phyloP scores from a whole-genome alignment of 192 early-diverging fungal genomes.

The Spizellomyces punctatus region DNA sequence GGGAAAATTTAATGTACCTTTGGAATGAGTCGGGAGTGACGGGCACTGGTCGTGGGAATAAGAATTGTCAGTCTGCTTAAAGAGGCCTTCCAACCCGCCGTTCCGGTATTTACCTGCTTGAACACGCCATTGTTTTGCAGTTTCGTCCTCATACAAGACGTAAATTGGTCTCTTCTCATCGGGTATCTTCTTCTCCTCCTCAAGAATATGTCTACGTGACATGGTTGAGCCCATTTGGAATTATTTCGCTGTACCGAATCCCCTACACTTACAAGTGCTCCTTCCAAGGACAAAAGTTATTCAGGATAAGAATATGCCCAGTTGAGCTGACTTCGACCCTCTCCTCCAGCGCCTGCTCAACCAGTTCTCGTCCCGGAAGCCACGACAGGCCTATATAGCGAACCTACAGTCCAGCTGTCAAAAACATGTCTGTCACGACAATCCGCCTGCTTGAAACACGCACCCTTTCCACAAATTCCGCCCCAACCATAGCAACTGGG shows the following conservation, averaged over 20 bases:
- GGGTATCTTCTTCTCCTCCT: conserved; percentile 40
- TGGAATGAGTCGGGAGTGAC: conserved; percentile 45
- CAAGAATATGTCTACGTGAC: conserved; percentile 26
- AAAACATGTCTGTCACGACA: background rate
- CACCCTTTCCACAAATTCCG: conserved; percentile 72
- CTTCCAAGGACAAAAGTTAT: conserved; percentile 91
- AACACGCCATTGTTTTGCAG: conserved; percentile 70
- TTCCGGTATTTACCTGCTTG: conserved; percentile 58
- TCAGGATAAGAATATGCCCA: conserved; percentile 82
- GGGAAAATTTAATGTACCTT: conserved; percentile 14
- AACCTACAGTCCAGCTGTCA: conserved; percentile 3
- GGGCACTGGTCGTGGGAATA: conserved; percentile 17
- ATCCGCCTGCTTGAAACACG: conserved; percentile 1
- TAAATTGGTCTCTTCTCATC: conserved; percentile 57
- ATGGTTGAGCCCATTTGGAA: conserved; percentile 35
- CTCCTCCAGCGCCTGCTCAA: conserved; percentile 68
- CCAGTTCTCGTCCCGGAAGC: conserved; percentile 87
- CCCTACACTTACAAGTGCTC: conserved; percentile 72
- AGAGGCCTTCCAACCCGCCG: background rate
- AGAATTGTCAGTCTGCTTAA: background rate
- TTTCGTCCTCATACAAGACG: conserved; percentile 76
- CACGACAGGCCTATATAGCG: conserved; percentile 73
- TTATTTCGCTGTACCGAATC: conserved; percentile 32
- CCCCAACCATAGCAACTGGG: conserved; percentile 72
- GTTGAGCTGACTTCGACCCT: conserved; percentile 62